Conservation (phyloP, 2,329 filamentous ascomycete genomes). For the Aureobasidium zeae region DNA sequence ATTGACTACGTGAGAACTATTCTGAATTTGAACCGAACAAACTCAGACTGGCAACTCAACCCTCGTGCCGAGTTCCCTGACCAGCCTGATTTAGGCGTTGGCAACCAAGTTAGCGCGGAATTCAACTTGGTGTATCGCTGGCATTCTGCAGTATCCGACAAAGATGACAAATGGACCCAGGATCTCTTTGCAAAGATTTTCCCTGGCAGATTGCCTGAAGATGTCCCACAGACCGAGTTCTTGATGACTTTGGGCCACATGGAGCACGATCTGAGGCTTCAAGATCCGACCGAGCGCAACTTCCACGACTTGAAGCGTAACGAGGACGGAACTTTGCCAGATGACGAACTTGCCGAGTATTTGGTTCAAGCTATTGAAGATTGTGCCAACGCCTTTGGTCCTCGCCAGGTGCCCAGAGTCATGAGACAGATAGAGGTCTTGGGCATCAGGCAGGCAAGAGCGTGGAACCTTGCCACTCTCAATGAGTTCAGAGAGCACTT, state of each 20-base stretch:
- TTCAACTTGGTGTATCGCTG: conserved; percentile 48
- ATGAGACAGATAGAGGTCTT: conserved; percentile 54
- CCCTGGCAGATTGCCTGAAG: conserved; percentile 18
- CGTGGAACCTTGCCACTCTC: conserved; percentile 52
- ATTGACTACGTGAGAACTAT: conserved; percentile 47
- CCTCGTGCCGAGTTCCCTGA: conserved; percentile 33
- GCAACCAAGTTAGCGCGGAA: conserved; percentile 44
- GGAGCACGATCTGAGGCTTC: conserved; percentile 23
- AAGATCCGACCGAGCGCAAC: conserved; percentile 25
- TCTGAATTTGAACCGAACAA: conserved; percentile 38
- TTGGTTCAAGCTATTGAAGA: conserved; percentile 53
- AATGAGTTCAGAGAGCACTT: conserved; percentile 60
- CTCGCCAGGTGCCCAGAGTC: conserved; percentile 48
- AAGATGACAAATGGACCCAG: conserved; percentile 39
- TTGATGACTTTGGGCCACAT: conserved; percentile 24
- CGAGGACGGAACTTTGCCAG: conserved; percentile 44
- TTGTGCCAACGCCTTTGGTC: conserved; percentile 50
- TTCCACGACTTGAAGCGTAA: conserved; percentile 28
- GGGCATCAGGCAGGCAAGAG: conserved; percentile 52
- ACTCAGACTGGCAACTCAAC: conserved; percentile 37
- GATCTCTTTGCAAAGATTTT: conserved; percentile 31
- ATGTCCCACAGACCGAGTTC: conserved; percentile 23
- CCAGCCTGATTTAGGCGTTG: conserved; percentile 34
- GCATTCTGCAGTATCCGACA: conserved; percentile 37
- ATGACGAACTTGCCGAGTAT: conserved; percentile 49